phyloP scores from a whole-genome alignment of 768 basidiomycete species.

The Mycena venus region DNA sequence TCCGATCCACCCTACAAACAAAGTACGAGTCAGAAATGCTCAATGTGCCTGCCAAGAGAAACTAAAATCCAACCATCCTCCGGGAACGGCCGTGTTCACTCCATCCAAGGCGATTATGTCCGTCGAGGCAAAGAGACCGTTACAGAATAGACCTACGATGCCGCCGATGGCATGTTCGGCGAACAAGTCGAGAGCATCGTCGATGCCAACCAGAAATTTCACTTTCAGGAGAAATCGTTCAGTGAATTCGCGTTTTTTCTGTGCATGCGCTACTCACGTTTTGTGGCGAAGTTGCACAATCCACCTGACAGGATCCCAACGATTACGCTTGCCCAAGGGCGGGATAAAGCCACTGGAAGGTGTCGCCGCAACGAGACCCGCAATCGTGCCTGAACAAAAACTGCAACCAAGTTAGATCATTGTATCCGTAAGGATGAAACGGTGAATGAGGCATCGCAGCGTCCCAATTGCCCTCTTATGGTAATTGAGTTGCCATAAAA shows the following conservation, averaged over 20 bases:
- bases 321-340: conserved; percentile 81
- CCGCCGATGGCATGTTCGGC: conserved; percentile 89
- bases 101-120: conserved; percentile 78
- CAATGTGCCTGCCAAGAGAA: neutral
- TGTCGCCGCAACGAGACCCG: conserved; percentile 90
- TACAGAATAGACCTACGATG: conserved; percentile 78
- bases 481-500: no score
- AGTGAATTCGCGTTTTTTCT: neutral
- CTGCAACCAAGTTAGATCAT: conserved; percentile 39
- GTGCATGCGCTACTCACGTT: conserved; percentile 60
- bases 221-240: conserved; percentile 54
- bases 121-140: conserved; percentile 81
- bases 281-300: conserved; percentile 88
- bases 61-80: conserved; percentile 78
- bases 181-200: conserved; percentile 94
- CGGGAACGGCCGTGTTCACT: conserved; percentile 63
- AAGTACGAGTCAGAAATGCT: neutral
- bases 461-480: no score
- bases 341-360: conserved; percentile 88
- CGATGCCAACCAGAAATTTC: conserved; percentile 77
- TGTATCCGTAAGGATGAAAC: neutral
- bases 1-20: conserved; percentile 61
- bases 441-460: no score
- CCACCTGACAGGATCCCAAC: conserved; percentile 81
- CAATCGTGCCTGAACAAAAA: conserved; percentile 93